phyloP scores from a whole-genome alignment of 768 basidiomycete genomes.

The Hericium coralloides region DNA sequence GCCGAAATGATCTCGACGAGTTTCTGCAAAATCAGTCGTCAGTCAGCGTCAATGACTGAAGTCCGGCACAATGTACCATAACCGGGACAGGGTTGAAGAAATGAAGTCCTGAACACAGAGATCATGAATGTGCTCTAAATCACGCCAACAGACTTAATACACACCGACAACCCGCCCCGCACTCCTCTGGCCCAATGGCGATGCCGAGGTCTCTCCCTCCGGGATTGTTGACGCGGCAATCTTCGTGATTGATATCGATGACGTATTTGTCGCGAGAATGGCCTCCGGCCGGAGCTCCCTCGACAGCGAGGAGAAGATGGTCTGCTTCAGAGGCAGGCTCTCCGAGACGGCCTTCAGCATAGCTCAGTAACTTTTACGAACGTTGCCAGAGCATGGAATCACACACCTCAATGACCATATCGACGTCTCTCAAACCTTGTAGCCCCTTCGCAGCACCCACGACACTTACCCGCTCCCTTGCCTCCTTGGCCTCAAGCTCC shows the following conservation, averaged over 20 bases:
- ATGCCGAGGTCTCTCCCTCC: constrained; percentile 44
- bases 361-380: neutral
- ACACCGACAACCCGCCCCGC: constrained; percentile 77
- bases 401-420: constrained; percentile 84
- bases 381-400: neutral
- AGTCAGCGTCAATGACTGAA: neutral
- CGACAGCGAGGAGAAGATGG: constrained; percentile 65
- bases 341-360: constrained; percentile 77
- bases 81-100: constrained; percentile 98
- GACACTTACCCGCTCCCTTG: constrained; percentile 53
- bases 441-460: constrained; percentile 43
- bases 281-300: constrained; percentile 59
- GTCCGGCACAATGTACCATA: constrained; percentile 49
- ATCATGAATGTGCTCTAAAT: neutral
- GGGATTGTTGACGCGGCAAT: constrained; percentile 77
- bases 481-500: constrained; percentile 62
- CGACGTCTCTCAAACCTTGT: constrained; percentile 62
- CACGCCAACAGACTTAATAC: constrained; percentile 17
- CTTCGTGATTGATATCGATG: constrained; percentile 91
- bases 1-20: constrained; percentile 93
- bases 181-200: constrained; percentile 50
- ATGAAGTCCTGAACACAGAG: constrained; percentile 52
- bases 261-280: constrained; percentile 89
- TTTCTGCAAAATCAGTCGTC: constrained; percentile 36
- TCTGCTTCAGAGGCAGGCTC: constrained; percentile 65